phyloP scores from a whole-genome alignment of 805 yeast species.

The Sugiyamaella boreocaroliniensis region DNA sequence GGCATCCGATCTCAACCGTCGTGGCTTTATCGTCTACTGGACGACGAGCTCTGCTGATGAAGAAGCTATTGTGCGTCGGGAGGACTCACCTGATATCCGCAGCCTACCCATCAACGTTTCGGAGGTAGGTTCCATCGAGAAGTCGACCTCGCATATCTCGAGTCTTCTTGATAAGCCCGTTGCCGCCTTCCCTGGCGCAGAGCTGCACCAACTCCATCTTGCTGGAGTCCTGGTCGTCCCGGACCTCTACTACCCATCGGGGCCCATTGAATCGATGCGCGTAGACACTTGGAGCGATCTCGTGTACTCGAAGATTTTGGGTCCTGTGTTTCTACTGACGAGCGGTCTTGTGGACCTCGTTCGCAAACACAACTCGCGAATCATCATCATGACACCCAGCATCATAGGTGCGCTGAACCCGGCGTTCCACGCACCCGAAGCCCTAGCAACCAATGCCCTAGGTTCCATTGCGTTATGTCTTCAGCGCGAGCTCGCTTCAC shows the following conservation, averaged over 20 bases:
- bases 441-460: slow-evolving; percentile 44
- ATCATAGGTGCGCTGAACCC: slow-evolving; percentile 48
- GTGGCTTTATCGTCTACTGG: slow-evolving; percentile 78
- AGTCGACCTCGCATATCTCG: slow-evolving; percentile 45
- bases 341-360: slow-evolving; percentile 51
- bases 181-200: slow-evolving; percentile 52
- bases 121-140: slow-evolving; percentile 36
- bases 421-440: slow-evolving; percentile 61
- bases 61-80: slow-evolving; percentile 42
- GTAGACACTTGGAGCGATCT: slow-evolving; percentile 45
- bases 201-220: slow-evolving; percentile 48
- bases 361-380: slow-evolving; percentile 44
- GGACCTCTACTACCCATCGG: slow-evolving; percentile 58
- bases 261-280: slow-evolving; percentile 56
- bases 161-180: slow-evolving; percentile 47
- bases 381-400: slow-evolving; percentile 49
- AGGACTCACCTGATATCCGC: slow-evolving; percentile 62
- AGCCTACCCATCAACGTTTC: slow-evolving; percentile 50
- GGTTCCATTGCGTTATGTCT: slow-evolving; percentile 34
- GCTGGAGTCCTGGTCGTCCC: slow-evolving; percentile 68
- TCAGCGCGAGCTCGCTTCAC: slow-evolving; percentile 40
- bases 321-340: slow-evolving; percentile 46
- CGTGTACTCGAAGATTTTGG: slow-evolving; percentile 40
- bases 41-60: slow-evolving; percentile 57
- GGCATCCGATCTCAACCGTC: slow-evolving; percentile 64